Evolutionary conservation across 176 grass and related monocot species (phyloP), one percentile per base, ranked within the genome.

Genomic region (Phyllostachys edulis): DNA sequence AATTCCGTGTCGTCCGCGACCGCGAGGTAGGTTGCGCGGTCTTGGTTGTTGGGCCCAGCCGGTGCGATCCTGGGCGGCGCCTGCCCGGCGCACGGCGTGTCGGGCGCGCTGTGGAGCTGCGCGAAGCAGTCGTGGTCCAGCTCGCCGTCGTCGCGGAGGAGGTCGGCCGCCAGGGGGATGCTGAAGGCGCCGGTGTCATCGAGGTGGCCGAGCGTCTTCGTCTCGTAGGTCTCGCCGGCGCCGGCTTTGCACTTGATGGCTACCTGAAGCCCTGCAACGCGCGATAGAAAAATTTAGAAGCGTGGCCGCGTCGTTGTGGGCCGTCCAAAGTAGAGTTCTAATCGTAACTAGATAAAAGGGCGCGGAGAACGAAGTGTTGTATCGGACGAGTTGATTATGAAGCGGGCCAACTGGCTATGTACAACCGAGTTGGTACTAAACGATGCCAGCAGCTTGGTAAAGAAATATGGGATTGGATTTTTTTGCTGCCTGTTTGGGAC

Each of bases 81-180:
- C 83, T 77, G 76, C 2, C 84, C 85, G 40, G 68, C 40, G 85
- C 93, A 94, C 21, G 93, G 87, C 44, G 93, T 85, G 69, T 73
- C 76, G 1, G 85, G 75, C 10, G 82, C 40, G 40, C 39, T 83
- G 87, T 90, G 90, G 41, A 94, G 93, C 87, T 88, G 83, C 0
- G 87, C 82, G 55, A 90, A 84, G 90, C 93, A 94, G 74, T 92
- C 90, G 9, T 69, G 50, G 74, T 80, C 84, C 49, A 92, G 69
- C 75, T 64, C 67, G 11, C 87, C 88, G 32, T 88, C 64, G 15
- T 69, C 80, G 60, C 65, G 45, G 51, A 86, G 85, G 74, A 84
- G 47, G 0, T 82, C 75, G 4, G 61, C 71, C 8, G 42, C 79
- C 42, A 94, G 82, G 1, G 80, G 79, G 44, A 90, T 71, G 41